phyloP scores from a whole-genome alignment of 108 stramenopile genomes.

The Schizochytrium sp. region DNA sequence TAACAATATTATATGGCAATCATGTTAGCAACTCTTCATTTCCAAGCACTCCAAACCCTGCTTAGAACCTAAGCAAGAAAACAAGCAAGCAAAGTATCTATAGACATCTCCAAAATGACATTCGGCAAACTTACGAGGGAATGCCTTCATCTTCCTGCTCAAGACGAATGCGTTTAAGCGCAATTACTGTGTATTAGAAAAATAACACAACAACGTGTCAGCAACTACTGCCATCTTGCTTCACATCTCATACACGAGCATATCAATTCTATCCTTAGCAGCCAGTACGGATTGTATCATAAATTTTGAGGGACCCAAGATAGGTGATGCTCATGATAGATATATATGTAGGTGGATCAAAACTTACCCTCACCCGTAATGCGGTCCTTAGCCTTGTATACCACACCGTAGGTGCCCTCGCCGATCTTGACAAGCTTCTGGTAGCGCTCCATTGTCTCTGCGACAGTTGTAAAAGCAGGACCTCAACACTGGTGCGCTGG shows the following conservation, averaged over 20 bases:
- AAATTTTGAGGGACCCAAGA: too few relatives aligned
- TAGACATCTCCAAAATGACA: too few relatives aligned
- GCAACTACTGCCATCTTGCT: too few relatives aligned
- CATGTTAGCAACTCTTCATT: too few relatives aligned
- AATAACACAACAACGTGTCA: not conserved
- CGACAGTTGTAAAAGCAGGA: not conserved
- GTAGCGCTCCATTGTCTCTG: conserved; percentile 71
- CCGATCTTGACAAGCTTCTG: conserved; percentile 83
- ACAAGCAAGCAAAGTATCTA: too few relatives aligned
- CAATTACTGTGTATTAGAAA: conserved; percentile 77
- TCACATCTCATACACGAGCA: too few relatives aligned
- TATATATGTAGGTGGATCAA: not conserved
- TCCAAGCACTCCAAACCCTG: too few relatives aligned
- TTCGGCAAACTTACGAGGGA: conserved; percentile 73
- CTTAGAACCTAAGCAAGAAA: too few relatives aligned
- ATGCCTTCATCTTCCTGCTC: conserved; percentile 86
- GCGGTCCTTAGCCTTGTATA: conserved; percentile 89
- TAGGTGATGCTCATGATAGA: conserved; percentile 1
- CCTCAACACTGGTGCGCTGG: too few relatives aligned
- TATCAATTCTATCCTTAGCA: conserved; percentile 73
- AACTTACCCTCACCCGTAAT: conserved; percentile 53
- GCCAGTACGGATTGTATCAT: not conserved
- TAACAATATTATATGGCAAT: not conserved
- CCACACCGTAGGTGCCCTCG: conserved; percentile 94
- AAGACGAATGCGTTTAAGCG: conserved; percentile 92